phyloP scores from a whole-genome alignment of 1,284 basidiomycete species.

The Trichosporon faecale region DNA sequence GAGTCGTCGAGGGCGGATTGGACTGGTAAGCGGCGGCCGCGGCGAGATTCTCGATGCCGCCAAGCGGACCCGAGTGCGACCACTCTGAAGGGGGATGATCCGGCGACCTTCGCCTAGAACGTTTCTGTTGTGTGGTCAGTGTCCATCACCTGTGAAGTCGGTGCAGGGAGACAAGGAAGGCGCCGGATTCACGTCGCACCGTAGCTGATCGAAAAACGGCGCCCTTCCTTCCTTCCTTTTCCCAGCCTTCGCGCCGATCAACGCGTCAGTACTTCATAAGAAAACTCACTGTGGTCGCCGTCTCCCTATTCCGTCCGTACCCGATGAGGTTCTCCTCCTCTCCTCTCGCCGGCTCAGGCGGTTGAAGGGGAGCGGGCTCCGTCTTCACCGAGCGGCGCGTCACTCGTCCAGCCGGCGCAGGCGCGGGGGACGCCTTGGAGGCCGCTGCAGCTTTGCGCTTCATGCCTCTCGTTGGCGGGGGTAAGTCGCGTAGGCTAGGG shows the following conservation, averaged over 20 bases:
- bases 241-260: not conserved
- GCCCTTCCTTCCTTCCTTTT: not conserved
- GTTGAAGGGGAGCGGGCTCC: not conserved
- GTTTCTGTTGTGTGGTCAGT: slow-evolving; percentile 19
- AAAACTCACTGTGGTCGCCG: slow-evolving; percentile 19
- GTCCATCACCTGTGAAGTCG: no score
- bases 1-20: slow-evolving; percentile 2
- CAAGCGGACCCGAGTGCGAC: slow-evolving; percentile 14
- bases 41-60: slow-evolving; percentile 30
- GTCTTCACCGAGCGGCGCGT: slow-evolving; percentile 6
- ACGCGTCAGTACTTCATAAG: no score
- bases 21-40: slow-evolving; percentile 25
- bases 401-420: not conserved
- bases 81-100: slow-evolving; percentile 1
- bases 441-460: slow-evolving; percentile 19
- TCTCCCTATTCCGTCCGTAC: slow-evolving; percentile 24
- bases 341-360: slow-evolving; percentile 31
- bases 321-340: slow-evolving; percentile 42
- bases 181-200: not conserved
- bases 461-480: slow-evolving; percentile 11
- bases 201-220: not conserved
- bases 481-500: slow-evolving; percentile 18
- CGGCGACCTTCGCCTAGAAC: slow-evolving; percentile 19
- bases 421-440: not conserved
- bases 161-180: not conserved